Base-by-base conservation (phyloP, 108 stramenopile genomes). In the Schizochytrium sp. region DNA sequence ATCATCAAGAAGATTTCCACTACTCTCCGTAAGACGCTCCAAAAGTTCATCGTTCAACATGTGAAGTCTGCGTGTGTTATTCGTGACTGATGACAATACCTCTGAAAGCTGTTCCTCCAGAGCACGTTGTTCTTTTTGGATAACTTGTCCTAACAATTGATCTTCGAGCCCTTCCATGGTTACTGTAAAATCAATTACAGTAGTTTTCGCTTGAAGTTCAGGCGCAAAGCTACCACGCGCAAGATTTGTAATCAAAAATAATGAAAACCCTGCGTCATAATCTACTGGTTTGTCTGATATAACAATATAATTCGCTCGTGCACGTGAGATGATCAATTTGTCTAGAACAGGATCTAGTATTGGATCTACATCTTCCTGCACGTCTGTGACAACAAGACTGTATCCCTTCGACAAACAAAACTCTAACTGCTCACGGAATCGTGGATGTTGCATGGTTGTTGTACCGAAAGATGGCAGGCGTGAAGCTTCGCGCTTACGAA, bases 171-270 rank as follows among this genome's bases (percentile, higher is more conserved):
- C 93, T 57, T 90, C 91, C 89, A 57, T 73, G 4, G 92, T 93
- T 4, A 93, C 93, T 3, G 93, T 93, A 76, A 93, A 93, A 61
- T 93, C 93, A 50, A 93, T 89, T 53, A 93, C 89, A n/a, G 92
- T 91, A 13, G 89, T 90, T 42, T 88, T 90, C 7, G 93, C 91
- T 87, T 93, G 93, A 38, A 91, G 89, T 88, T 92, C 93, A n/a
- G 93, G 90, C 15, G 47, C 46, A 88, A 92, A 92, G 87, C 61
- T 57, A 3, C 94, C 94, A 58, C 94, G 94, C 38, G 94, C 92
- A 12, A 94, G 91, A 45, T 93, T 72, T 15, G 94, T 95, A 42
- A 91, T 91, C 89, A 95, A 57, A 91, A 93, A 95, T 45, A 94
- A 60, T 60, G 57, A 57, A 87, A 95, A 95, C 28, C 58, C 46